Percentiles rank a stretch among this genome's conserved stretches.
Conservation (phyloP, 371 early-diverging fungal species). For the Rhizopus sp. region DNA sequence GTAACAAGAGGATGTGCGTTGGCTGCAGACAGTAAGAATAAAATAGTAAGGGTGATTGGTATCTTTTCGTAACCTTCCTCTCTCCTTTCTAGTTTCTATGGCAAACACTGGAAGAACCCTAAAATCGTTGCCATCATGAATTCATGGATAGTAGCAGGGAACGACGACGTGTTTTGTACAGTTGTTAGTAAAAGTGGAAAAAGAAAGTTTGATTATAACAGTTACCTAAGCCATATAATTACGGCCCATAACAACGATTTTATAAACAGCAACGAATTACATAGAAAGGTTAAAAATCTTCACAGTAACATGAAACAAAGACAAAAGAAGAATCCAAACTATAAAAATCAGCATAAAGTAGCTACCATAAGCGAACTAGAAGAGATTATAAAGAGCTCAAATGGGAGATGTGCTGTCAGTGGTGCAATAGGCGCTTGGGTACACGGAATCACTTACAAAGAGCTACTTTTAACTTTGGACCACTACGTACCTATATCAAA, state of each 20-base stretch:
- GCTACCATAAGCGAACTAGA: background rate
- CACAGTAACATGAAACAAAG: background rate
- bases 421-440: slow-evolving; percentile 2
- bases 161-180: background rate
- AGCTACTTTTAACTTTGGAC: slow-evolving; percentile 9
- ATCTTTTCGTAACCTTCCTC: no score
- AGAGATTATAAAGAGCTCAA: background rate
- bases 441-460: background rate
- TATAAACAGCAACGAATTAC: background rate
- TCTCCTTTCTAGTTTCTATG: no score
- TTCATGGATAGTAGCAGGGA: no score
- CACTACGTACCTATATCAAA: slow-evolving; percentile 10
- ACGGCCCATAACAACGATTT: background rate
- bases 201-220: background rate
- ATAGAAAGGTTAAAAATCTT: background rate
- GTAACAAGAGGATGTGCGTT: no score
- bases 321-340: background rate
- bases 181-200: background rate
- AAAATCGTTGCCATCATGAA: no score
- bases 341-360: background rate
- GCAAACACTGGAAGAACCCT: no score
- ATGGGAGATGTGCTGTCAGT: slow-evolving; percentile 6
- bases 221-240: background rate
- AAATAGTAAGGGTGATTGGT: no score
- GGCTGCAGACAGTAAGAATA: no score